Evolutionary conservation across 1,284 basidiomycete species (phyloP), one percentile per base, ranked within the genome.

Genomic region (Leccinum pallidistipes): DNA sequence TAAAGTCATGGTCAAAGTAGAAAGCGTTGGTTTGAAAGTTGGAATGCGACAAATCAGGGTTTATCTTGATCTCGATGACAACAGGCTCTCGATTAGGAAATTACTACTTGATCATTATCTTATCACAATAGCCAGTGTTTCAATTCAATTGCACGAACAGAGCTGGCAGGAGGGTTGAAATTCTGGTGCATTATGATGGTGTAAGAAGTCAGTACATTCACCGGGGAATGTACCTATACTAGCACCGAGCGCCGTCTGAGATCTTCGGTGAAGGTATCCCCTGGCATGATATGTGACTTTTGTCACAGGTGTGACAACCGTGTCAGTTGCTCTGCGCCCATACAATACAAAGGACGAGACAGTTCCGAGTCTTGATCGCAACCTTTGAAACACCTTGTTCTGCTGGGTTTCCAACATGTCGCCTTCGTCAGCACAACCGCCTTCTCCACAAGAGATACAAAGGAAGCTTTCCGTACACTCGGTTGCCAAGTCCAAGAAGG

Each of bases 381-480:
- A 62, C 64, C 57, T 34, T 34, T 34, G 34, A 53, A 53, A 50
- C 24, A 24, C 9, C 27, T 29, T 34, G 29, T 57, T 55, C 55
- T 53, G 51, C 50, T n/a, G 51, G 29, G 55, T 53, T 40, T 12
- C 43, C 49, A 69, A 58, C 56, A 84, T 83, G 79, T 74, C 82
- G 43, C 80, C 80, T 62, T 78, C 85, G 54, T 47, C 68, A 38
- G 90, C 83, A 57, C 82, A 87, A 27, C 91, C 92, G 10, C 94
- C 93, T 2, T 88, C 92, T 12, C 85, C 87, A 34, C 89, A 92
- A 70, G 94, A 97, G 78, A 86, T 97, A 29, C 86, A 92, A 64
- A 83, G 94, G 64, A 95, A 95, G 72, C 84, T 97, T 21, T 94
- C 92, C 2, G 82, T 94, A 52, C 89, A 90, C 70, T 84, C 87